Evolutionary conservation across 768 basidiomycete species (phyloP).

Genomic region (Podaxis rugospora): DNA sequence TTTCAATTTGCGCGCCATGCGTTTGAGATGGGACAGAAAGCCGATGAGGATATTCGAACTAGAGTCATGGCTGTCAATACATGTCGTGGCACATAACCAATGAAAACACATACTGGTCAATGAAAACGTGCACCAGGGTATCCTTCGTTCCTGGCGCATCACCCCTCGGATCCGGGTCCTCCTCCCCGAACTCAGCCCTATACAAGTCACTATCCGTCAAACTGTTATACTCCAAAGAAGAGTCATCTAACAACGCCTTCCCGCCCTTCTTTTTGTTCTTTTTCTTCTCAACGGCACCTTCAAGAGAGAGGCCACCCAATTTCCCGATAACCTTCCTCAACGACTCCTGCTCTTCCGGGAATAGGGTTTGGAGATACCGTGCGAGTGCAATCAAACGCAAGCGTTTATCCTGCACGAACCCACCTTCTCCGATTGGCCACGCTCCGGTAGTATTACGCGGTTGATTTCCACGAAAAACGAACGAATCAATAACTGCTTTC

Average conservation of each 20-base stretch:
- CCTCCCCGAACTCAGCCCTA: conserved; percentile 16
- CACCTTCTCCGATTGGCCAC: background rate
- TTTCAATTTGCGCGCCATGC: conserved; percentile 13
- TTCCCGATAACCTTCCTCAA: conserved; percentile 22
- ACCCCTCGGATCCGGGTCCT: conserved; percentile 29
- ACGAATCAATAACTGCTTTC: background rate
- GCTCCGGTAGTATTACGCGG: conserved; percentile 3
- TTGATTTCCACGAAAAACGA: conserved; percentile 4
- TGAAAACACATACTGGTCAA: conserved; percentile 50
- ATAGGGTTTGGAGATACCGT: conserved; percentile 49
- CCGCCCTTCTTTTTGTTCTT: conserved; percentile 9
- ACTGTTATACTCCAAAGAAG: conserved; percentile 4
- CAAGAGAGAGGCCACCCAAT: conserved; percentile 15
- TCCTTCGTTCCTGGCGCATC: conserved; percentile 27
- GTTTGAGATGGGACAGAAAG: conserved; percentile 65
- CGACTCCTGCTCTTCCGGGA: conserved; percentile 43
- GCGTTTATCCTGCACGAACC: conserved; percentile 20
- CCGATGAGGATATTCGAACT: conserved; percentile 90
- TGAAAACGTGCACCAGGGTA: conserved; percentile 41
- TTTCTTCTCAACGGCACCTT: conserved; percentile 12
- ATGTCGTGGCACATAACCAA: background rate
- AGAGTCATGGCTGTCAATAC: conserved; percentile 35
- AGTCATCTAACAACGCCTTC: conserved; percentile 1
- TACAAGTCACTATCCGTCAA: conserved; percentile 8
- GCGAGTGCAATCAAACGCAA: conserved; percentile 51